A percentile compares a stretch with the other conserved stretches of the same genome.
These are phyloP conservation scores for Coemansia sp. DNA, from an alignment of 192 early-diverging fungal genomes.

Conservation along the genomic window DNA sequence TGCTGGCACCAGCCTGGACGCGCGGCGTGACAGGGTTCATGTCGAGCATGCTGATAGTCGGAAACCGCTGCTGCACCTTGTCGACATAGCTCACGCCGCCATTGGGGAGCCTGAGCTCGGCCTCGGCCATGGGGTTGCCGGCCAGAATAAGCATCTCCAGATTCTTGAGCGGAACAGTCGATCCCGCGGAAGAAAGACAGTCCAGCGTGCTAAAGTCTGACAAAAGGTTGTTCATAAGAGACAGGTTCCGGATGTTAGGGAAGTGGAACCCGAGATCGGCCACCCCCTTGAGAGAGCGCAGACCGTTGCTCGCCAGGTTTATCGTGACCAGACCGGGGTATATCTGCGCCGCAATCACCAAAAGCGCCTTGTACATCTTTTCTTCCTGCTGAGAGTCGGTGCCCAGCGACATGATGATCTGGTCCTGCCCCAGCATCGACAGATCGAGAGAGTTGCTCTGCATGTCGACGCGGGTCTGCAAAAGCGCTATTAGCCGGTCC, in stretches of 20 bases:
- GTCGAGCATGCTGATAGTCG: constrained; percentile 50
- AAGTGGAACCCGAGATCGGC: constrained; percentile 43
- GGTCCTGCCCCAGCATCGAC: constrained; percentile 38
- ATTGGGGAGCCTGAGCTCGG: constrained; percentile 23
- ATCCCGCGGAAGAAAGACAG: constrained; percentile 42
- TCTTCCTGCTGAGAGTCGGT: constrained; percentile 41
- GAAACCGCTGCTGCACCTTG: constrained; percentile 52
- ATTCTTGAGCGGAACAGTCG: constrained; percentile 36
- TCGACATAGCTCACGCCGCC: constrained; percentile 40
- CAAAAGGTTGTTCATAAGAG: constrained; percentile 47
- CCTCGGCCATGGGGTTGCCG: constrained; percentile 40
- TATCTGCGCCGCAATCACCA: constrained; percentile 43
- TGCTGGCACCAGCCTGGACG: constrained; percentile 16
- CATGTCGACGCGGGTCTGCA: constrained; percentile 43
- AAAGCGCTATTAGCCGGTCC: constrained; percentile 41
- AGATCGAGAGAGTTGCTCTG: constrained; percentile 47
- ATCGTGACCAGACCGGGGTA: constrained; percentile 35
- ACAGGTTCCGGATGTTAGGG: constrained; percentile 40
- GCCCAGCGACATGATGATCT: constrained; percentile 36
- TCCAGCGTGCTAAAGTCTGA: constrained; percentile 41
- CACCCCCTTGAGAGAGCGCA: constrained; percentile 39
- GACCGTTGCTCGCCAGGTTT: constrained; percentile 42
- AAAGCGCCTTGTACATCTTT: constrained; percentile 48
- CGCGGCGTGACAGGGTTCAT: constrained; percentile 42
- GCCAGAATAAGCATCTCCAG: constrained; percentile 36